Conservation (phyloP, 2,329 filamentous ascomycete species). For the Elsinoe ampelina region DNA sequence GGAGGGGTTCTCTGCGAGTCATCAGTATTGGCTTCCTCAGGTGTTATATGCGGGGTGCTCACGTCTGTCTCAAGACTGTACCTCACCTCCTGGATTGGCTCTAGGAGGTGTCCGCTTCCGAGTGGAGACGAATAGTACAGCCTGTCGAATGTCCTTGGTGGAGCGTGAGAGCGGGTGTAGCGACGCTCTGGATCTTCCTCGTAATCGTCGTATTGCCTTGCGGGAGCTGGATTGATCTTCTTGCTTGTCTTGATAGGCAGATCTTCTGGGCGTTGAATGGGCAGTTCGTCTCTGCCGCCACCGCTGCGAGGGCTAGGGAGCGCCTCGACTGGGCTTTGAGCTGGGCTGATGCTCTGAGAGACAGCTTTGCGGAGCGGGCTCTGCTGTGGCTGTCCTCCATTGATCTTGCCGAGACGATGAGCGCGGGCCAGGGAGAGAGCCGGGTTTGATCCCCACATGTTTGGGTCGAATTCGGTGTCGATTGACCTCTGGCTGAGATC, state of each 20-base stretch:
- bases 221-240: neutral
- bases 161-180: neutral
- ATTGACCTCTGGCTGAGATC: slow-evolving; percentile 28
- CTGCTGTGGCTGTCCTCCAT: slow-evolving; percentile 21
- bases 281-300: slow-evolving; percentile 48
- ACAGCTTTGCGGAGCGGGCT: slow-evolving; percentile 23
- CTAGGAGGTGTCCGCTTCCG: slow-evolving; percentile 32
- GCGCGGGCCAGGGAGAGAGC: slow-evolving; percentile 26
- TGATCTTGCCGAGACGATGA: slow-evolving; percentile 14
- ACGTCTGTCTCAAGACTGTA: slow-evolving; percentile 42
- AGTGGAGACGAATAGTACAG: slow-evolving; percentile 27
- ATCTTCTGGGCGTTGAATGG: slow-evolving; percentile 43
- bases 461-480: slow-evolving; percentile 32
- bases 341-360: slow-evolving; percentile 15
- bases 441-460: slow-evolving; percentile 41
- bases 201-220: slow-evolving; percentile 19
- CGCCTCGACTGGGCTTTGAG: slow-evolving; percentile 1
- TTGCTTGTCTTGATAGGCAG: neutral
- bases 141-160: slow-evolving; percentile 12
- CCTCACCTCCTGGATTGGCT: slow-evolving; percentile 43
- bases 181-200: slow-evolving; percentile 12
- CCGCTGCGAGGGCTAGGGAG: slow-evolving; percentile 31
- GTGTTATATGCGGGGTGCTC: neutral
- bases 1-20: neutral
- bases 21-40: neutral